These are phyloP conservation scores for Plenodomus biglobosus DNA, from an alignment of 2,329 filamentous ascomycete genomes.

Conservation along the genomic window DNA sequence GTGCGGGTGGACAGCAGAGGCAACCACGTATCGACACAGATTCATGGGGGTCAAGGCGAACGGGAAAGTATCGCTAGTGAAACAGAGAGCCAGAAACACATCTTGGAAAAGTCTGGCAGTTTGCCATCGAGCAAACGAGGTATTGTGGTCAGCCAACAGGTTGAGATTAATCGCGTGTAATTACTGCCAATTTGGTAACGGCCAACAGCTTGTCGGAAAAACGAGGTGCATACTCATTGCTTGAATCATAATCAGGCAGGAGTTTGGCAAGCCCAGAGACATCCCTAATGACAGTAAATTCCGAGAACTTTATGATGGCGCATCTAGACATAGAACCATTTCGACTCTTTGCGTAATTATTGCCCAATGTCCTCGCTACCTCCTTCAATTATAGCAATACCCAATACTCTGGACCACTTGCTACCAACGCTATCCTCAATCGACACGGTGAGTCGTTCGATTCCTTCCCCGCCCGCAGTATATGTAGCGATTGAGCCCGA, in stretches of 20 bases:
- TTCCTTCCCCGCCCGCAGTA: constrained; percentile 6
- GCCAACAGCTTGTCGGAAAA: neutral
- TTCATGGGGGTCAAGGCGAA: constrained; percentile 5
- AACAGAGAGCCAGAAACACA: constrained; percentile 16
- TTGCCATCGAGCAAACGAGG: neutral
- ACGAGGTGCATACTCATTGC: too few species aligned
- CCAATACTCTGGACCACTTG: constrained; percentile 10
- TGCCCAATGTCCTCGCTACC: too few species aligned
- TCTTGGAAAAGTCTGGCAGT: constrained; percentile 4
- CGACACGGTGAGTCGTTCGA: constrained; percentile 9
- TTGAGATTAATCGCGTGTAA: neutral
- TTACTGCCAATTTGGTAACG: neutral
- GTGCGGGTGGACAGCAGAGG: constrained; percentile 1
- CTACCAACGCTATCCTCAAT: constrained; percentile 15
- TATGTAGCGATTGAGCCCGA: constrained; percentile 10
- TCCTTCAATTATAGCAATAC: constrained; percentile 16
- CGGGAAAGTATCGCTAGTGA: constrained; percentile 9
- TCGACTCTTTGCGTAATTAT: too few species aligned
- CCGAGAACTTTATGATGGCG: too few species aligned
- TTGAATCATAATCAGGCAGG: too few species aligned
- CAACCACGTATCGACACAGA: neutral
- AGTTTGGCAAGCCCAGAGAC: too few species aligned
- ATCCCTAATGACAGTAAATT: too few species aligned
- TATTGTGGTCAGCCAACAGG: neutral
- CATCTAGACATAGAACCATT: too few species aligned